Base-by-base conservation (phyloP, 2,329 filamentous ascomycete genomes). In the Uncinocarpus reesii region DNA sequence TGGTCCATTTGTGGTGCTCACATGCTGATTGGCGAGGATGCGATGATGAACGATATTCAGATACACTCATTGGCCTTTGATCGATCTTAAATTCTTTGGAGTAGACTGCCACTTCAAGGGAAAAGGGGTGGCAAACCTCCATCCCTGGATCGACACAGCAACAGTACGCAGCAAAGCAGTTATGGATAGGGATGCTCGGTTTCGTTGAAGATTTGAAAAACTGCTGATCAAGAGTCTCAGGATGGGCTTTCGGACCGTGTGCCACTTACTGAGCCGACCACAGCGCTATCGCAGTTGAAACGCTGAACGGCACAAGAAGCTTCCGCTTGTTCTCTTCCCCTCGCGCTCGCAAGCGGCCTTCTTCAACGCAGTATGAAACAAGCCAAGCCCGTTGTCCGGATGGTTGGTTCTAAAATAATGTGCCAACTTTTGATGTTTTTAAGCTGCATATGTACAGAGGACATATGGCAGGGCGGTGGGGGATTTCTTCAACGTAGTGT, bases 331-430 rank as follows among this genome's bases (percentile, higher is more conserved):
- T 23, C n/a, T 31, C 21, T 15, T n/a, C 28, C 15, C 16, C 13
- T 20, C 31, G 16, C 20, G 16, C 16, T 34, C 28, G 13, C 7
- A 8, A 29, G 24, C 26, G 31, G 6, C 34, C 34, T 15, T 29
- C 20, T n/a, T n/a, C 16, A 45, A 45, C 21, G 23, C 6, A 37
- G 42, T 34, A 31, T 45, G 42, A 45, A 45, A 45, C 42, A 45
- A 44, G 42, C 42, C 32, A 45, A 45, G 42, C 2, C 20, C 8
- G 6, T 10, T 10, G 20, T 6, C 4, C n/a, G 15, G 29, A 16
- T 24, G 16, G 38, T 29, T 42, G 16, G 24, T 21, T 42, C 40
- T 42, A 42, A 42, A 42, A 42, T 31, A 42, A 10, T 35, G 11
- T 38, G 13, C 31, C 31, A 34, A n/a, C 13, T 34, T n/a, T n/a